Evolutionary conservation across 805 yeast genomes (phyloP).

Genomic region (Nakazawaea holstii): DNA sequence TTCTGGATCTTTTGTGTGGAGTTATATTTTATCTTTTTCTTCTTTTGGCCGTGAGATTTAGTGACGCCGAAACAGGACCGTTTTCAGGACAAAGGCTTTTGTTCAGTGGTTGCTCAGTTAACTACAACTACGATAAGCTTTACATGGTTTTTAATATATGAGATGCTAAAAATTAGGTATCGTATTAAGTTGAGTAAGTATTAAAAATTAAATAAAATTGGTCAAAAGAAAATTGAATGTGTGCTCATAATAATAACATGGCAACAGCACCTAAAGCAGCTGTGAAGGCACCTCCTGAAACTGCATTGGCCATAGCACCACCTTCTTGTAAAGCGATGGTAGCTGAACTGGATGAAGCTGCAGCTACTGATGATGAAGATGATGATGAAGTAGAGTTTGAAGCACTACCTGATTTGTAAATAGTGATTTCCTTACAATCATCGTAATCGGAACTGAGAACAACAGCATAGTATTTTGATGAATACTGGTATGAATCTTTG

Average conservation of each 20-base stretch:
- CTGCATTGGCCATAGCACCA: not conserved
- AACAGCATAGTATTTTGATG: conserved; percentile 23
- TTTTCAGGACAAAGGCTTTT: too few relatives aligned
- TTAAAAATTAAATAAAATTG: too few relatives aligned
- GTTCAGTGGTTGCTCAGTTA: too few relatives aligned
- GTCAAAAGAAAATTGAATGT: too few relatives aligned
- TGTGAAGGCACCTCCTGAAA: not conserved
- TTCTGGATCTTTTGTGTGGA: too few relatives aligned
- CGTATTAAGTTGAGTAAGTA: too few relatives aligned
- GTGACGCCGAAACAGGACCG: too few relatives aligned
- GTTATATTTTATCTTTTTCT: too few relatives aligned
- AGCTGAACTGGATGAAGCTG: not conserved
- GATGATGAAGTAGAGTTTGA: not conserved
- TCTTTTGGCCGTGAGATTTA: too few relatives aligned
- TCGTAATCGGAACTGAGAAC: conserved; percentile 4
- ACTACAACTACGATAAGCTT: too few relatives aligned
- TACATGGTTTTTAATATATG: too few relatives aligned
- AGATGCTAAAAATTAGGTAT: too few relatives aligned
- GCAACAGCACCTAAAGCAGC: not conserved
- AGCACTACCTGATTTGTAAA: not conserved
- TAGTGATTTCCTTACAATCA: not conserved
- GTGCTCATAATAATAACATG: not conserved
- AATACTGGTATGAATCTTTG: conserved; percentile 38
- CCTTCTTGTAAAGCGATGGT: not conserved
- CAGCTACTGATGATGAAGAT: not conserved